A percentile compares a stretch with the other conserved stretches of the same genome.
Conservation (phyloP, 2,329 filamentous ascomycete genomes). For the Fusarium pininemorale region DNA sequence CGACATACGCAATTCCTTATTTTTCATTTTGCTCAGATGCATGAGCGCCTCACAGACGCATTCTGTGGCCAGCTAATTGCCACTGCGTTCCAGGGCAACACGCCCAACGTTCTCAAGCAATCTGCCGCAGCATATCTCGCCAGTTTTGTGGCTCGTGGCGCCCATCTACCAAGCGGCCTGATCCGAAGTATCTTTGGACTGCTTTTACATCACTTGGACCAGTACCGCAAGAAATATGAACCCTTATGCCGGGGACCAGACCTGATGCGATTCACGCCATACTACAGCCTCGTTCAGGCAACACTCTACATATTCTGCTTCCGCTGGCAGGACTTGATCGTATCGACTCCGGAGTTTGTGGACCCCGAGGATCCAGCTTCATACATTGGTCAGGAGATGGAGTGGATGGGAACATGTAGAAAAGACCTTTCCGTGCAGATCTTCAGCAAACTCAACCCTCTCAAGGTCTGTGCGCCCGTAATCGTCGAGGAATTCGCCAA, state of each 20-base stretch:
- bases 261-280: conserved; percentile 81
- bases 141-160: conserved; percentile 91
- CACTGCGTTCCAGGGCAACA: conserved; percentile 64
- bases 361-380: conserved; percentile 70
- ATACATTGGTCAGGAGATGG: conserved; percentile 75
- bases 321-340: conserved; percentile 90
- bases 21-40: conserved; percentile 92
- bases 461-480: conserved; percentile 90
- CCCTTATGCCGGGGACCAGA: conserved; percentile 83
- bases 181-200: conserved; percentile 86
- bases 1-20: conserved; percentile 95
- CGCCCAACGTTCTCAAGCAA: conserved; percentile 78
- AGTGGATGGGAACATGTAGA: conserved; percentile 79
- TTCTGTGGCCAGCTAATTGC: conserved; percentile 79
- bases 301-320: conserved; percentile 97
- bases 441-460: conserved; percentile 88
- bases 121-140: conserved; percentile 91
- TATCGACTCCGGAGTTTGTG: conserved; percentile 66
- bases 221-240: conserved; percentile 78
- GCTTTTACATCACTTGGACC: conserved; percentile 79
- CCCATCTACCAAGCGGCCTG: conserved; percentile 77
- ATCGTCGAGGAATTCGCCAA: conserved; percentile 94
- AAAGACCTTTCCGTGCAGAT: conserved; percentile 80
- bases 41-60: conserved; percentile 78
- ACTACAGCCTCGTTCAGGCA: conserved; percentile 89